Evolutionary conservation across 2,329 filamentous ascomycete species (phyloP), one percentile per base, ranked within the genome.

Genomic region (Scortechinia acanthostroma): DNA sequence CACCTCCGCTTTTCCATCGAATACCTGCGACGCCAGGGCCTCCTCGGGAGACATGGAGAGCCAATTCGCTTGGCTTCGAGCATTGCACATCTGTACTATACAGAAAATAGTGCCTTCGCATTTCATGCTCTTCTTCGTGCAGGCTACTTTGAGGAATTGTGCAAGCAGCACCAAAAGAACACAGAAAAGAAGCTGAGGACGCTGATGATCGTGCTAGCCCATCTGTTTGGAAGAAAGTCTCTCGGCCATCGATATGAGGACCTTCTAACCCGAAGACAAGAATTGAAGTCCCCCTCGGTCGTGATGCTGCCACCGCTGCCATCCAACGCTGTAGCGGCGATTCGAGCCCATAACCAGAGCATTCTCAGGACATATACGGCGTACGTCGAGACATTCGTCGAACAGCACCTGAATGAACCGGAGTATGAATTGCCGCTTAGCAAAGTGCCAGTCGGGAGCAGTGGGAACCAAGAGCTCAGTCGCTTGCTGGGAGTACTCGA

Each of bases 1-100:
- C 86, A 91, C 55, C 61, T 91, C 4, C 76, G 87, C 3, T 91
- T 91, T 59, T 90, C 86, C 0, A 86, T 91, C 40, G 86, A 91
- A 51, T 91, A 89, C 52, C 70, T 91, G 1, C 74, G 85, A 17
- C 70, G 83, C 25, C 82, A 89, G 52, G 68, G 76, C 37, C 73
- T 91, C 0, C 66, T 91, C 5, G 78, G 76, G 3, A 58, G 65
- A 0, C 57, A 63, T 1, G 87, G 86, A 42, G 65, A 60, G 1
- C 85, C 87, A 0, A 62, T 90, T 13, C 87, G 91, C 56, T 88
- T 91, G 55, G 77, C 86, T 1, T 79, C 80, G 0, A 69, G 80
- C 3, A 74, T 90, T 1, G 77, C 79, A 0, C 85, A 90, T 60
- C 64, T 91, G 1, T 90, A 90, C 63, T 89, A 82, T 53, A 86